A percentile compares a stretch with the other conserved stretches of the same genome.
These are phyloP conservation scores for Pseudocercospora eumusae DNA, from an alignment of 2,329 filamentous ascomycete species.

Conservation along the genomic window DNA sequence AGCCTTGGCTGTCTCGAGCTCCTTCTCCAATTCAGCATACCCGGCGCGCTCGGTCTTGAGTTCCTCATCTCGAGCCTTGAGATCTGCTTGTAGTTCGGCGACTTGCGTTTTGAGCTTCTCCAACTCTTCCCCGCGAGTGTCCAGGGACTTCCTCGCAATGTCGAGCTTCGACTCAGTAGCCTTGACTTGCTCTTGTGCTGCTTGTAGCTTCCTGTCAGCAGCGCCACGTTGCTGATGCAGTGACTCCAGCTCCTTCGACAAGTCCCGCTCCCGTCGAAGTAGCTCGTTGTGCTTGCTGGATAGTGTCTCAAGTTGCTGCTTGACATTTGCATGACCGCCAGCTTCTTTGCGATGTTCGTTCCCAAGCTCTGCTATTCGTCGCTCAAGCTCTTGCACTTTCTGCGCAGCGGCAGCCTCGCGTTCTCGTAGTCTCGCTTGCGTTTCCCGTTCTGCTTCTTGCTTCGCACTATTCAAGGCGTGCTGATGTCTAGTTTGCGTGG, in stretches of 20 bases:
- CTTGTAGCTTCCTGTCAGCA: constrained; percentile 20
- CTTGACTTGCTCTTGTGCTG: constrained; percentile 22
- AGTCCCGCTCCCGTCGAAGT: constrained; percentile 30
- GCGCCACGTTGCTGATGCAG: constrained; percentile 28
- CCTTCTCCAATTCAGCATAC: constrained; percentile 36
- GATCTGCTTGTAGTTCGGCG: constrained; percentile 33
- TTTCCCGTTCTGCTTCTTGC: constrained; percentile 34
- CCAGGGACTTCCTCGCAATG: constrained; percentile 34
- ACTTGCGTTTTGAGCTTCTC: constrained; percentile 29
- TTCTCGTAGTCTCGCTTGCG: constrained; percentile 33
- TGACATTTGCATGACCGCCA: constrained; percentile 31
- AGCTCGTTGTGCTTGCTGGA: constrained; percentile 33
- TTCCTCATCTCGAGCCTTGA: constrained; percentile 37
- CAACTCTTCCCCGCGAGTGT: constrained; percentile 47
- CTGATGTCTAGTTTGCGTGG: constrained; percentile 40
- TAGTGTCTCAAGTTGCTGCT: constrained; percentile 40
- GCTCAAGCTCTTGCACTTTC: constrained; percentile 36
- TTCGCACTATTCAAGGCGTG: constrained; percentile 33
- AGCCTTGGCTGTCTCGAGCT: constrained; percentile 12
- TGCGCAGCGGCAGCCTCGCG: constrained; percentile 31
- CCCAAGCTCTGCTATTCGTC: constrained; percentile 35
- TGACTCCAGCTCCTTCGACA: constrained; percentile 31
- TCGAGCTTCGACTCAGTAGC: constrained; percentile 28
- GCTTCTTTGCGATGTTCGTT: constrained; percentile 36
- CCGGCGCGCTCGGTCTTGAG: constrained; percentile 36